These are phyloP conservation scores for Clarireedia sp. DNA, from an alignment of 2,329 filamentous ascomycete species.

Conservation along the genomic window DNA sequence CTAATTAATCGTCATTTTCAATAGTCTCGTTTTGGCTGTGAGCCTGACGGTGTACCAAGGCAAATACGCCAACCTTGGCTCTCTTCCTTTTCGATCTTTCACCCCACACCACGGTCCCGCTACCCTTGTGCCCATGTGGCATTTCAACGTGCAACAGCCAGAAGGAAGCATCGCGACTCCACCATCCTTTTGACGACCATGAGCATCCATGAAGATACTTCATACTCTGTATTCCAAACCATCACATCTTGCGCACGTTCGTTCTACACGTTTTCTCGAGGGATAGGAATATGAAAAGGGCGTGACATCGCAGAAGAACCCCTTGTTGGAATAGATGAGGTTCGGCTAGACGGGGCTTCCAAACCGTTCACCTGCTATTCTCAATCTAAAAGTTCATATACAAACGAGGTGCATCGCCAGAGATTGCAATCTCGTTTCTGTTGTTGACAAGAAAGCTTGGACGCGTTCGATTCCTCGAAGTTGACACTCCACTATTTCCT, in stretches of 20 bases:
- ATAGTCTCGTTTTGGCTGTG: not conserved
- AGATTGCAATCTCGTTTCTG: slow-evolving; percentile 1
- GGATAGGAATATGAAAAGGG: not conserved
- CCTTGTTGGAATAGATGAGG: not conserved
- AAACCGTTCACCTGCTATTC: not conserved
- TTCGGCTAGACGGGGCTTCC: not conserved
- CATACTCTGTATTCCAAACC: not conserved
- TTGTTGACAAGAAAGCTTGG: slow-evolving; percentile 5
- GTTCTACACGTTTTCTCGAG: not conserved
- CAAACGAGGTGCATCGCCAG: not conserved
- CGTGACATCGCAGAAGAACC: not conserved
- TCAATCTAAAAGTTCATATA: not conserved
- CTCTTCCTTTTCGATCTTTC: not conserved
- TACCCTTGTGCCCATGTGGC: not conserved
- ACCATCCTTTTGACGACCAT: not conserved
- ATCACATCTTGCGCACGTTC: not conserved
- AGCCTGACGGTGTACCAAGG: too few relatives aligned
- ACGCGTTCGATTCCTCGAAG: not conserved
- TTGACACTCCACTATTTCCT: not conserved
- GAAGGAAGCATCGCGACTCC: not conserved
- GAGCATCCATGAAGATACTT: not conserved
- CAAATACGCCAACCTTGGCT: too few relatives aligned
- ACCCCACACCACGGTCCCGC: not conserved
- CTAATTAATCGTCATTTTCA: slow-evolving; percentile 10
- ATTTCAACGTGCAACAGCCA: not conserved